These are phyloP conservation scores for Kregervanrija pseudodelftensis DNA, from an alignment of 805 yeast species.

Conservation along the genomic window DNA sequence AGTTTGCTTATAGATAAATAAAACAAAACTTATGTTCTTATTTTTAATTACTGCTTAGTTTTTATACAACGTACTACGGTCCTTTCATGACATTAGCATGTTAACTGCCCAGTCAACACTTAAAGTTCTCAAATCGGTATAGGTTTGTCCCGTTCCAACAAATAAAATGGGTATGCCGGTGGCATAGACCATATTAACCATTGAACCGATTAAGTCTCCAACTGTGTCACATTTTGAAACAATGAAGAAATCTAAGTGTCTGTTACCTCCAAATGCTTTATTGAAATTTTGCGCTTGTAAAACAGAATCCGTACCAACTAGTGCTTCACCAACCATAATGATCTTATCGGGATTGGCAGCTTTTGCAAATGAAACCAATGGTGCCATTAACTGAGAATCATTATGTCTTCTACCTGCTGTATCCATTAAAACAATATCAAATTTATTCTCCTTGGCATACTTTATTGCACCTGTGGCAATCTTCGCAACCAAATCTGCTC, in stretches of 20 bases:
- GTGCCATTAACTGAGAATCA: constrained; percentile 92
- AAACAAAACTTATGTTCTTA: background rate
- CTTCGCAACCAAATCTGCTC: constrained; percentile 87
- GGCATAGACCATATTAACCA: constrained; percentile 96
- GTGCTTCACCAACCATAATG: constrained; percentile 97
- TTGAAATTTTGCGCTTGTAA: constrained; percentile 92
- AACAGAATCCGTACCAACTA: constrained; percentile 96
- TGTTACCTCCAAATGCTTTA: constrained; percentile 78
- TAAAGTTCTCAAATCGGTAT: constrained; percentile 84
- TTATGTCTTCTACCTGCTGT: constrained; percentile 98
- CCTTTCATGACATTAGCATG: constrained; percentile 55
- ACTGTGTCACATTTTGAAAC: constrained; percentile 96
- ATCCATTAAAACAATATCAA: constrained; percentile 86
- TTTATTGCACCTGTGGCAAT: constrained; percentile 89
- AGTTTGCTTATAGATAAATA: background rate
- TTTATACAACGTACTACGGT: background rate
- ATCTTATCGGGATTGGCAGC: constrained; percentile 94
- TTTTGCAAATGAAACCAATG: constrained; percentile 87
- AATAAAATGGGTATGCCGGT: constrained; percentile 92
- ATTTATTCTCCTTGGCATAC: constrained; percentile 60
- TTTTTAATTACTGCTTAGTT: background rate
- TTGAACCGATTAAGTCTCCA: constrained; percentile 91
- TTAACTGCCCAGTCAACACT: constrained; percentile 91
- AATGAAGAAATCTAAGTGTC: constrained; percentile 83
- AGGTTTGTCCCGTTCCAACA: constrained; percentile 96